Percentiles rank a stretch among this genome's conserved stretches.
Conservation (phyloP, 495 filamentous ascomycete genomes). For the Penicillium tannophilum region DNA sequence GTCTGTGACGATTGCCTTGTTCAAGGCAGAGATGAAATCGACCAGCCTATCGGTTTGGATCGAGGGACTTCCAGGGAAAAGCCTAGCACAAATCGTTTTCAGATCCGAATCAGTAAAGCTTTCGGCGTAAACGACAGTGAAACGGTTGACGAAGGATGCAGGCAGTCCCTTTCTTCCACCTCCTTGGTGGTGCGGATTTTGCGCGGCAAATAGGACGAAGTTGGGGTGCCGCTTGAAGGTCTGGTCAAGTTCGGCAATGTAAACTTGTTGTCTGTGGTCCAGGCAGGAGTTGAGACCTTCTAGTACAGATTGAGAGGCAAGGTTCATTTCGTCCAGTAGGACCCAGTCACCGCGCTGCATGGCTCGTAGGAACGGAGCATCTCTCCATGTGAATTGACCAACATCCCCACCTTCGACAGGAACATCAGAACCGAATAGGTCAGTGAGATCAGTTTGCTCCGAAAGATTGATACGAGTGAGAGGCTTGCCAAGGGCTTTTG, state of each 20-base stretch:
- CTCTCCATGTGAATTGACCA: conserved; percentile 90
- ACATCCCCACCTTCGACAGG: conserved; percentile 86
- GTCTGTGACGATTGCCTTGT: conserved; percentile 65
- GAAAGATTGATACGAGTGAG: conserved; percentile 95
- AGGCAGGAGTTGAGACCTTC: conserved; percentile 97
- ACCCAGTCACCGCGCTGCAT: conserved; percentile 98
- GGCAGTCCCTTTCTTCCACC: conserved; percentile 95
- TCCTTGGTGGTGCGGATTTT: conserved; percentile 97
- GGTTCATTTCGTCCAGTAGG: conserved; percentile 96
- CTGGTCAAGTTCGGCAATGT: conserved; percentile 90
- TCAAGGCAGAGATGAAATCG: conserved; percentile 77
- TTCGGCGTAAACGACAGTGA: conserved; percentile 96
- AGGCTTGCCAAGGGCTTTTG: conserved; percentile 72
- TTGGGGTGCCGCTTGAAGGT: conserved; percentile 86
- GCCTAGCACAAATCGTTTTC: conserved; percentile 73
- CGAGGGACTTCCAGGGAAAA: conserved; percentile 64
- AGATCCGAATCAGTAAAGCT: conserved; percentile 80
- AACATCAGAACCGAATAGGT: conserved; percentile 96
- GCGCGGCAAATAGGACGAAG: conserved; percentile 92
- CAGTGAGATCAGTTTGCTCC: conserved; percentile 96
- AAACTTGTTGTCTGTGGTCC: conserved; percentile 95
- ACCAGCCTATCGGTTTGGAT: conserved; percentile 64
- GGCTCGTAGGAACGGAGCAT: conserved; percentile 91
- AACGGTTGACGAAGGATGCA: conserved; percentile 94
- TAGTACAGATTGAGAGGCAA: conserved; percentile 94